Conservation (phyloP, 768 basidiomycete species). For the Russula sp. region DNA sequence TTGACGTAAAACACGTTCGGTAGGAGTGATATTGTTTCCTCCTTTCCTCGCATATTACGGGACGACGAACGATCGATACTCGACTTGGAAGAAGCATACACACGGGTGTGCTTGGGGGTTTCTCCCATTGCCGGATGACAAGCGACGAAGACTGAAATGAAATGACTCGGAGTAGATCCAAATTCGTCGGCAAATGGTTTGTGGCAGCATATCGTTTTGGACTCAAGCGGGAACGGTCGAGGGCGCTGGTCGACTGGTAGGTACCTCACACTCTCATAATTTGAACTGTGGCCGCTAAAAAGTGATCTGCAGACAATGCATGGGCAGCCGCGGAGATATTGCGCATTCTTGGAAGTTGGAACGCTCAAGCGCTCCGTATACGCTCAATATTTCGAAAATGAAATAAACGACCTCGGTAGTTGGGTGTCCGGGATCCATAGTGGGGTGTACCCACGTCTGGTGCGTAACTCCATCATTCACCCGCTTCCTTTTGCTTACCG, state of each 20-base stretch:
- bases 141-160: no score
- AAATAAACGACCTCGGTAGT: slow-evolving; percentile 56
- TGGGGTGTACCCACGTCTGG: slow-evolving; percentile 63
- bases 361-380: slow-evolving; percentile 67
- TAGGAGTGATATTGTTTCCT: slow-evolving; percentile 78
- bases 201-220: slow-evolving; percentile 76
- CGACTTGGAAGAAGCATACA: slow-evolving; percentile 61
- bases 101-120: slow-evolving; percentile 43
- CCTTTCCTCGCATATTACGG: slow-evolving; percentile 88
- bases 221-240: slow-evolving; percentile 48
- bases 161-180: slow-evolving; percentile 39
- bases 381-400: slow-evolving; percentile 44
- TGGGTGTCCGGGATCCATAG: slow-evolving; percentile 74
- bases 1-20: background rate
- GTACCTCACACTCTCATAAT: slow-evolving; percentile 21
- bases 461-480: slow-evolving; percentile 38
- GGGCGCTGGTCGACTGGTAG: slow-evolving; percentile 82
- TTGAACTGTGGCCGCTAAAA: background rate
- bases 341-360: slow-evolving; percentile 70
- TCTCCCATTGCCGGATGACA: background rate
- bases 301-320: slow-evolving; percentile 73
- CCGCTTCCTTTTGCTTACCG: background rate
- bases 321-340: slow-evolving; percentile 92
- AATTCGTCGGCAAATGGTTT: slow-evolving; percentile 51
- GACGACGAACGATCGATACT: slow-evolving; percentile 57